Evolutionary conservation across 805 yeast species (phyloP).

Genomic region (Isabelozyma heimii): DNA sequence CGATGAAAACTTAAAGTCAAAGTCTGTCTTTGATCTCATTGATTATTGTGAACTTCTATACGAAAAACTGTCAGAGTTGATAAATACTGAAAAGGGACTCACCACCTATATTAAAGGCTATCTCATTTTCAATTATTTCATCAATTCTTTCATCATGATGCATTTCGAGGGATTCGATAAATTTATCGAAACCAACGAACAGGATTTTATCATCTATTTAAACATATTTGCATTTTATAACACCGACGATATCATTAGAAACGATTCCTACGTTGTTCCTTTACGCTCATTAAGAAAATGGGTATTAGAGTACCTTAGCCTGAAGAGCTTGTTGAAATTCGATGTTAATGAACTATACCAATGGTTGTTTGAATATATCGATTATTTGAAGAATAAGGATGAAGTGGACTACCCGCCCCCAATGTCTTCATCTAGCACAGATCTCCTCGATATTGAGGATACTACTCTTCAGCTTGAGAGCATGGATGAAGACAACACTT

Average conservation of each 20-base stretch:
- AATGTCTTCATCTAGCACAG: background rate
- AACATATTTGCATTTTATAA: conserved; percentile 41
- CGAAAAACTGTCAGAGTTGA: conserved; percentile 22
- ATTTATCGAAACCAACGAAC: conserved; percentile 33
- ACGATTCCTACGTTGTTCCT: conserved; percentile 16
- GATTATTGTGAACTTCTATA: conserved; percentile 39
- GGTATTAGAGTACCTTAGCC: conserved; percentile 26
- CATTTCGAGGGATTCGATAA: conserved; percentile 42
- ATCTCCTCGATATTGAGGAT: background rate
- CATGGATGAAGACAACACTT: background rate
- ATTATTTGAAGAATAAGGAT: conserved; percentile 31
- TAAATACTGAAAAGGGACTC: conserved; percentile 15
- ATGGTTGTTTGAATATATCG: conserved; percentile 41
- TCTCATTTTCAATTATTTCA: conserved; percentile 41
- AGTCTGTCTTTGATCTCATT: conserved; percentile 39
- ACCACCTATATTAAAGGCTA: conserved; percentile 33
- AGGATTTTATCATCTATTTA: conserved; percentile 40
- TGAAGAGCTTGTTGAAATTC: conserved; percentile 28
- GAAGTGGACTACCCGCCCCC: background rate
- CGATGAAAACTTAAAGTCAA: conserved; percentile 23
- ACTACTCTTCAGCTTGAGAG: background rate
- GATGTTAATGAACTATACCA: conserved; percentile 32
- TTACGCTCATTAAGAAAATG: conserved; percentile 17
- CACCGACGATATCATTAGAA: conserved; percentile 22
- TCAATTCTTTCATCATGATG: conserved; percentile 40